Percentiles rank a stretch among this genome's conserved stretches.
These are phyloP conservation scores for Nakaseomyces glabratus DNA, from an alignment of 1,139 yeast species.

Conservation along the genomic window DNA sequence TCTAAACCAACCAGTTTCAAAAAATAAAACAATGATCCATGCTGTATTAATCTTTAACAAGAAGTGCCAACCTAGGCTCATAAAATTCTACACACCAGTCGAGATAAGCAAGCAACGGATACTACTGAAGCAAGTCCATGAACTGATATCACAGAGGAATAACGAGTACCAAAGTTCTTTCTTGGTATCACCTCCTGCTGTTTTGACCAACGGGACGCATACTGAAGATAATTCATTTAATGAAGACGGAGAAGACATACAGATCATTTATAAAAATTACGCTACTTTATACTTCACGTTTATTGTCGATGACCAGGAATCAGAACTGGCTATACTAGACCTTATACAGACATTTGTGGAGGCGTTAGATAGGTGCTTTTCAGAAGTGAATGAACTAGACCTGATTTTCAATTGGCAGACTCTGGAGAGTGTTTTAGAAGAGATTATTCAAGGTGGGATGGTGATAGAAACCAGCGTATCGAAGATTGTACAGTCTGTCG, in stretches of 20 bases:
- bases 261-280: slow-evolving; percentile 87
- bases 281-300: slow-evolving; percentile 93
- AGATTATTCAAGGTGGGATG: slow-evolving; percentile 96
- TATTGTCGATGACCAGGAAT: slow-evolving; percentile 91
- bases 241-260: slow-evolving; percentile 67
- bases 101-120: slow-evolving; percentile 30
- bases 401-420: slow-evolving; percentile 97
- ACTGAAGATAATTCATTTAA: slow-evolving; percentile 63
- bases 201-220: slow-evolving; percentile 34
- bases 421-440: slow-evolving; percentile 81
- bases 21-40: slow-evolving; percentile 85
- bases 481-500: slow-evolving; percentile 73
- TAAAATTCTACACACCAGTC: slow-evolving; percentile 88
- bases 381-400: slow-evolving; percentile 90
- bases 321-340: slow-evolving; percentile 88
- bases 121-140: slow-evolving; percentile 29
- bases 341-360: slow-evolving; percentile 95
- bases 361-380: slow-evolving; percentile 83
- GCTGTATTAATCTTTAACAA: slow-evolving; percentile 84
- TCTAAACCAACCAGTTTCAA: too few relatives aligned
- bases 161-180: slow-evolving; percentile 29
- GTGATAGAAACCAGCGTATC: slow-evolving; percentile 89
- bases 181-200: slow-evolving; percentile 32
- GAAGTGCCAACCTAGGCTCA: slow-evolving; percentile 83
- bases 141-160: slow-evolving; percentile 26